phyloP scores from a whole-genome alignment of 179 eudicot genomes.

The Spergularia azorica region DNA sequence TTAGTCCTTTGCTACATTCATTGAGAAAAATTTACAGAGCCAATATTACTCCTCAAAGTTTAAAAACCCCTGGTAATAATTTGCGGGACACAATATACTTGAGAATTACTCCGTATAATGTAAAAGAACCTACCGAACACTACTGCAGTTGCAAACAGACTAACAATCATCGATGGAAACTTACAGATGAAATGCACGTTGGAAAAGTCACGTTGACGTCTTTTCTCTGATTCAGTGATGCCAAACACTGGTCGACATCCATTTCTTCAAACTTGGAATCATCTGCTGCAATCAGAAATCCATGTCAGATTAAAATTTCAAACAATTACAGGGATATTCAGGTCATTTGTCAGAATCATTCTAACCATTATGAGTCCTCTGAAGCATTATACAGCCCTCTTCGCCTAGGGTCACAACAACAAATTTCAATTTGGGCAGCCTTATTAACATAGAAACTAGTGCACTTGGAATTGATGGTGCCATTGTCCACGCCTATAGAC shows the following conservation, averaged over 20 bases:
- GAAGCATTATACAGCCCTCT: constrained; percentile 83
- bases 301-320: neutral
- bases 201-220: constrained; percentile 37
- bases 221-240: constrained; percentile 43
- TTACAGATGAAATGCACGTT: constrained; percentile 67
- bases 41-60: neutral
- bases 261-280: constrained; percentile 44
- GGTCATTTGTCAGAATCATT: neutral
- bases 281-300: constrained; percentile 35
- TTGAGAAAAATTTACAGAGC: neutral
- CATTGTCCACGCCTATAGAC: constrained; percentile 64
- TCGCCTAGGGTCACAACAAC: constrained; percentile 79
- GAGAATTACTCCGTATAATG: no score
- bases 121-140: neutral
- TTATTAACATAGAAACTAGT: constrained; percentile 65
- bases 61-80: no score
- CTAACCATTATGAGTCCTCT: constrained; percentile 57
- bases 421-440: constrained; percentile 59
- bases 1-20: no score
- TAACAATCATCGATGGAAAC: constrained; percentile 1
- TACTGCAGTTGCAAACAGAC: neutral
- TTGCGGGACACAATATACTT: neutral
- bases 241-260: constrained; percentile 51
- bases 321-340: neutral
- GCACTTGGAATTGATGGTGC: constrained; percentile 71